Conservation (phyloP, 768 basidiomycete genomes). For the Paxillus ammoniavirescens region DNA sequence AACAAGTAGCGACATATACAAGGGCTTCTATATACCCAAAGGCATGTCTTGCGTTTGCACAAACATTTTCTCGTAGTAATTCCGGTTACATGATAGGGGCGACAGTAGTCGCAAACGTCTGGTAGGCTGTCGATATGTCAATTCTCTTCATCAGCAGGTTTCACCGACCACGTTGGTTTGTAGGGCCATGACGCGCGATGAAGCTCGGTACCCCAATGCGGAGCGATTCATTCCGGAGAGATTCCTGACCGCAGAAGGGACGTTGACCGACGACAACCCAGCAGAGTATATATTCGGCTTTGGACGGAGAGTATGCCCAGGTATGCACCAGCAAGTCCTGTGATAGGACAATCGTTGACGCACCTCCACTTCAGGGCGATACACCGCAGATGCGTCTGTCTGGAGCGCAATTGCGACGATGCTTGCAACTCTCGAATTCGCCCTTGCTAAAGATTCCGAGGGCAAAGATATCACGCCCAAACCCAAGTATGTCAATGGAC, state of each 20-base stretch:
- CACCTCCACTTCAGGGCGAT: too few species aligned
- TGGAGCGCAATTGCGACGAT: slow-evolving; percentile 1
- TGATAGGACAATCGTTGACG: too few species aligned
- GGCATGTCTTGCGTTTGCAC: slow-evolving; percentile 24
- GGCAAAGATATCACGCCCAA: slow-evolving; percentile 2
- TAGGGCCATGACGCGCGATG: slow-evolving; percentile 21
- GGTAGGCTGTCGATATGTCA: slow-evolving; percentile 1
- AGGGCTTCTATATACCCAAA: slow-evolving; percentile 49
- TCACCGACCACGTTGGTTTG: background rate
- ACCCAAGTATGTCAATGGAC: background rate
- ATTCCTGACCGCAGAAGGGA: slow-evolving; percentile 1
- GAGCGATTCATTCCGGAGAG: slow-evolving; percentile 13
- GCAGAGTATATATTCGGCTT: slow-evolving; percentile 9
- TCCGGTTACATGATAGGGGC: slow-evolving; percentile 3
- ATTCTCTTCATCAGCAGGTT: background rate
- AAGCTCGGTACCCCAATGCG: slow-evolving; percentile 15
- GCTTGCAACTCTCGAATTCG: slow-evolving; percentile 1
- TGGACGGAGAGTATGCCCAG: too few species aligned
- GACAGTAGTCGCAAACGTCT: slow-evolving; percentile 12
- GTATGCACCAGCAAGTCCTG: too few species aligned
- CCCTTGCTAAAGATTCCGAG: too few species aligned
- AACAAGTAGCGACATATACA: slow-evolving; percentile 39
- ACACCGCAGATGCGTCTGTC: background rate
- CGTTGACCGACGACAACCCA: background rate
- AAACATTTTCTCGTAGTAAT: background rate